Conservation (phyloP, 306 rosid genomes). For the Pueraria montana region DNA sequence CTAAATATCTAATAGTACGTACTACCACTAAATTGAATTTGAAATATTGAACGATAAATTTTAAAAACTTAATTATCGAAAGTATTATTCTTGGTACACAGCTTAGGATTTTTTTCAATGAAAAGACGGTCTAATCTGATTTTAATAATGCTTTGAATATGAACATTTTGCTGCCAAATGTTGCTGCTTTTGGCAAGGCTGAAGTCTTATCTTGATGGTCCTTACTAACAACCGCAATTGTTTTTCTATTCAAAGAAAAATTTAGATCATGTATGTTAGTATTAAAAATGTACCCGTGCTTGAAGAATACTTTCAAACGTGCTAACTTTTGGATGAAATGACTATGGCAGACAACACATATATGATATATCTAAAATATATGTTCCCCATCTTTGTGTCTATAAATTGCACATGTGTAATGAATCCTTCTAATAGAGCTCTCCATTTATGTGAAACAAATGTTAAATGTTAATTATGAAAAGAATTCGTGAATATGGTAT, state of each 20-base stretch:
- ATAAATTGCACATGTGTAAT: too few species aligned
- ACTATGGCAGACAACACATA: background rate
- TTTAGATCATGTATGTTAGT: background rate
- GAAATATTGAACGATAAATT: background rate
- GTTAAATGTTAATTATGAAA: background rate
- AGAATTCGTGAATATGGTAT: background rate
- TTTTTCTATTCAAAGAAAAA: background rate
- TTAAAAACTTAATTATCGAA: background rate
- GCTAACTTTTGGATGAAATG: background rate
- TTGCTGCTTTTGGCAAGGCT: background rate
- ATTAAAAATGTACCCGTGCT: background rate
- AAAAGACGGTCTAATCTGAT: background rate
- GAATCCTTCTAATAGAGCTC: too few species aligned
- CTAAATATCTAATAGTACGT: too few species aligned
- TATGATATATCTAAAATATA: background rate
- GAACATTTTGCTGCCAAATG: background rate
- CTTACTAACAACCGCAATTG: background rate
- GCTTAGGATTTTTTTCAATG: background rate
- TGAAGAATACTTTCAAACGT: background rate
- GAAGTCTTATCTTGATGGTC: background rate
- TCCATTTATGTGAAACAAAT: background rate
- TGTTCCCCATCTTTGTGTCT: background rate
- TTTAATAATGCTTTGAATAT: constrained; percentile 11
- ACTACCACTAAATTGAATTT: too few species aligned
- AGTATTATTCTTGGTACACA: background rate